A percentile compares a stretch with the other conserved stretches of the same genome.
phyloP scores from a whole-genome alignment of 139 green algal species.

The Tetradesmus lagerheimii region DNA sequence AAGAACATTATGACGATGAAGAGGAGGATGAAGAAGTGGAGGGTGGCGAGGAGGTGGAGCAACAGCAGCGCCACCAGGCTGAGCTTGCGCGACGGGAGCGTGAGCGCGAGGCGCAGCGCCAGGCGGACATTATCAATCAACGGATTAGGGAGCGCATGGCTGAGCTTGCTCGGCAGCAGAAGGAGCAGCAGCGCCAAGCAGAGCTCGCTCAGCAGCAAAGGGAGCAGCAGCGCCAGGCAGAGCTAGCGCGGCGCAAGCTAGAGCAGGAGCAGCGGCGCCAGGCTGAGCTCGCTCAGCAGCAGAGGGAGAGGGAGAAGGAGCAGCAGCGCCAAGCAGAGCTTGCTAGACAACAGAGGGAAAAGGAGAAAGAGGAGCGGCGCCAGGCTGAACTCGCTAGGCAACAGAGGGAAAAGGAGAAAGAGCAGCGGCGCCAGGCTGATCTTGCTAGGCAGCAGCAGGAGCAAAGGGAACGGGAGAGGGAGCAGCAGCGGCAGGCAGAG shows the following conservation, averaged over 20 bases:
- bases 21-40: constrained; percentile 36
- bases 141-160: background rate
- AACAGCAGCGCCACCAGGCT: background rate
- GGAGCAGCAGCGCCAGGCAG: background rate
- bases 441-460: background rate
- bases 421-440: background rate
- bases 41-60: background rate
- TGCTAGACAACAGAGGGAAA: background rate
- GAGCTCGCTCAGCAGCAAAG: background rate
- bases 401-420: too few species aligned
- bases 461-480: background rate
- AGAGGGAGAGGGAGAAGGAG: background rate
- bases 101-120: background rate
- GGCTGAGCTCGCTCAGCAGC: background rate
- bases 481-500: background rate
- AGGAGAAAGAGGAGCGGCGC: background rate
- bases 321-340: background rate
- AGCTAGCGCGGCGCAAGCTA: background rate
- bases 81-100: background rate
- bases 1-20: constrained; percentile 19
- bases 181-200: background rate
- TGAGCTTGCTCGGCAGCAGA: background rate
- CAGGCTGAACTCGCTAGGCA: background rate
- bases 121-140: background rate
- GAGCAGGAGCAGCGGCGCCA: background rate